Conservation (phyloP, 2,329 filamentous ascomycete species). For the Aureobasidium mangrovei region DNA sequence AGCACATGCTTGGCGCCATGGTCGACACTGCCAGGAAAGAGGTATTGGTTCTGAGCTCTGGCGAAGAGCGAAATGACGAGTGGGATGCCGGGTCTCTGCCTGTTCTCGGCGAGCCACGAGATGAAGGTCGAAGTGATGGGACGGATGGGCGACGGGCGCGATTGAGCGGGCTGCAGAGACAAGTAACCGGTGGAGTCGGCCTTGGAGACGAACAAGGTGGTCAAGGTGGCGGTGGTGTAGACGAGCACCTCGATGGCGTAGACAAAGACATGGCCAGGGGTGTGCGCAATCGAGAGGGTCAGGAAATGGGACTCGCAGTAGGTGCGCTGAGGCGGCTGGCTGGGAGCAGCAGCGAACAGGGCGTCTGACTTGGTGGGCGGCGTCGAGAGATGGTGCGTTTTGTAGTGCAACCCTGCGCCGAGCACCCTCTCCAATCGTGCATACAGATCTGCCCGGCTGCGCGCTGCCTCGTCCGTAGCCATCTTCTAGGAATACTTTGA, state of each 20-base stretch:
- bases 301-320: slow-evolving; percentile 81
- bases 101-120: slow-evolving; percentile 59
- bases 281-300: slow-evolving; percentile 37
- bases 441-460: slow-evolving; percentile 19
- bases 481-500: slow-evolving; percentile 2
- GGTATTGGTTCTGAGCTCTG: slow-evolving; percentile 81
- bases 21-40: slow-evolving; percentile 86
- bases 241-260: slow-evolving; percentile 82
- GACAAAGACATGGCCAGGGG: slow-evolving; percentile 52
- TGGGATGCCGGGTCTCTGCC: slow-evolving; percentile 55
- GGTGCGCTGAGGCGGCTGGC: slow-evolving; percentile 63
- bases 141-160: slow-evolving; percentile 64
- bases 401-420: slow-evolving; percentile 50
- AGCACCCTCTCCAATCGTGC: slow-evolving; percentile 45
- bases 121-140: slow-evolving; percentile 68
- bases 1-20: slow-evolving; percentile 82
- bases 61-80: slow-evolving; percentile 86
- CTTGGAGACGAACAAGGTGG: slow-evolving; percentile 90
- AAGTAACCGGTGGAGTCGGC: slow-evolving; percentile 93
- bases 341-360: slow-evolving; percentile 70
- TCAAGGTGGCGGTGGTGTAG: slow-evolving; percentile 69
- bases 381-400: slow-evolving; percentile 79
- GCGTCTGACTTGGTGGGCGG: slow-evolving; percentile 65
- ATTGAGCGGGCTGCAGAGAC: slow-evolving; percentile 48
- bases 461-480: neutral